A percentile compares a stretch with the other conserved stretches of the same genome.
Conservation (phyloP, 805 yeast genomes). For the Candida yuanshanica region DNA sequence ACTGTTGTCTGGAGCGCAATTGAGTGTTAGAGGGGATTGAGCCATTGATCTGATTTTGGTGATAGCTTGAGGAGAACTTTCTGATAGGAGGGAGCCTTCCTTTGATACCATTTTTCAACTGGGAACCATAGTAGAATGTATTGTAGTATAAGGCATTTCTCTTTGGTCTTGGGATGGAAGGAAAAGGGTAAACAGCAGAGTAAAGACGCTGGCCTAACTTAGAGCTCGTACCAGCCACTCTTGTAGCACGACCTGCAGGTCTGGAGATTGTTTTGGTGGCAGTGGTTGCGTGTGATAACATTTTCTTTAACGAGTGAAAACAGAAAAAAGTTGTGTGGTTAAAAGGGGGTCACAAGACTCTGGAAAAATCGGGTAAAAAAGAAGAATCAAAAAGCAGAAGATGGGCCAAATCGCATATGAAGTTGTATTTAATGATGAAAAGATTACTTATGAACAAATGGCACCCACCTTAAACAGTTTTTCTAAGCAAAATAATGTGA, state of each 20-base stretch:
- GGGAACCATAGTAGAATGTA: constrained; percentile 31
- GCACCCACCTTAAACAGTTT: too few relatives aligned
- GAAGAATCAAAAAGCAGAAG: background rate
- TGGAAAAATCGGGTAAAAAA: background rate
- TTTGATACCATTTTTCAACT: constrained; percentile 24
- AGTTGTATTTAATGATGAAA: too few relatives aligned
- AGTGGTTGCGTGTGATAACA: constrained; percentile 19
- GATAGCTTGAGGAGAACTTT: constrained; percentile 18
- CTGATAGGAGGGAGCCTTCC: constrained; percentile 25
- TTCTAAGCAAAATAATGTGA: too few relatives aligned
- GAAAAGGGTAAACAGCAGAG: constrained; percentile 35
- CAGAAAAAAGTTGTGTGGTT: background rate
- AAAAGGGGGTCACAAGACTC: constrained; percentile 1
- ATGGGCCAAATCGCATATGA: background rate
- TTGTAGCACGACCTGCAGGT: constrained; percentile 2
- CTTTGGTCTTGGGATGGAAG: constrained; percentile 53
- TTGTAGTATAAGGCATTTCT: constrained; percentile 47
- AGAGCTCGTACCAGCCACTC: constrained; percentile 1
- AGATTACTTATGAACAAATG: too few relatives aligned
- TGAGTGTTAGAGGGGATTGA: constrained; percentile 10
- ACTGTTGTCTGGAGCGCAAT: constrained; percentile 16
- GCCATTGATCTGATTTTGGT: constrained; percentile 19
- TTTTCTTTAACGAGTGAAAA: constrained; percentile 1
- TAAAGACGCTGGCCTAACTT: constrained; percentile 14
- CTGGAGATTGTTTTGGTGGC: constrained; percentile 7